Evolutionary conservation across 257 asterid species (phyloP).

Genomic region (Verbascum thapsus): DNA sequence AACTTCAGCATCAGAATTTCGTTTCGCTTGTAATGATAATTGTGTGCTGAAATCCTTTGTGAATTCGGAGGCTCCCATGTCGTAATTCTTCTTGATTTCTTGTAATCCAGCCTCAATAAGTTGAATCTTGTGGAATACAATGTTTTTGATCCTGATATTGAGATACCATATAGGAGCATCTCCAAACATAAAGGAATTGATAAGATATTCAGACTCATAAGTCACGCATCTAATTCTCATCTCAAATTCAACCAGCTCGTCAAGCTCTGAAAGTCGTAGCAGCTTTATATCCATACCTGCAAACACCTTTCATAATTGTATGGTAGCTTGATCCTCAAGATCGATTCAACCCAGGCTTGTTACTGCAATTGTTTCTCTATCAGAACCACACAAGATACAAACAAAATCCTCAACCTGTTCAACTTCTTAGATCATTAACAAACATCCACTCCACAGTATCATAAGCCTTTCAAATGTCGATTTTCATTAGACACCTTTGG

Average conservation of each 20-base stretch:
- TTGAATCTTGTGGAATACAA: neutral
- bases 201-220: slow-evolving; percentile 18
- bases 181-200: slow-evolving; percentile 5
- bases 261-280: neutral
- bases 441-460: too few species aligned
- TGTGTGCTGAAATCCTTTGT: neutral
- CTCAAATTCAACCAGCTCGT: neutral
- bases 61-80: neutral
- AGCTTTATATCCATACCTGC: neutral
- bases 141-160: neutral
- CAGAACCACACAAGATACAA: too few species aligned
- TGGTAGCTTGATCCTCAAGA: too few species aligned
- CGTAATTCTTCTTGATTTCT: neutral
- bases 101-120: neutral
- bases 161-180: neutral
- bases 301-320: too few species aligned
- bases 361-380: too few species aligned
- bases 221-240: slow-evolving; percentile 14
- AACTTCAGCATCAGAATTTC: neutral
- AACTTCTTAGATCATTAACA: too few species aligned
- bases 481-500: too few species aligned
- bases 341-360: too few species aligned
- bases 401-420: too few species aligned
- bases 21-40: neutral
- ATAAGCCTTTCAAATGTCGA: too few species aligned